Evolutionary conservation across 208 protist genomes (phyloP).

Genomic region (Acanthamoeba culbertsoni): DNA sequence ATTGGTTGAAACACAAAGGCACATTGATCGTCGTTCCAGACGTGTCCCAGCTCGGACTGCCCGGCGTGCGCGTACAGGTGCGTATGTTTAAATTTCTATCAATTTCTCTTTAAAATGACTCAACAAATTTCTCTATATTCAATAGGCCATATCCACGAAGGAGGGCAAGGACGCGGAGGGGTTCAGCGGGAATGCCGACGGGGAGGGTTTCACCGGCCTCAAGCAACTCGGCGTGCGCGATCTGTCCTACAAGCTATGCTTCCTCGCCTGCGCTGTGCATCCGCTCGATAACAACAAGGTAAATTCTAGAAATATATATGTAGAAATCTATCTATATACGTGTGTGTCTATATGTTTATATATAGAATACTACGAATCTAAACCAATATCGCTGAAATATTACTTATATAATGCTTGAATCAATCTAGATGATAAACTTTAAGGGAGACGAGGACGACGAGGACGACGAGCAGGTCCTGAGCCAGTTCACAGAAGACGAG

Average conservation of each 20-base stretch:
- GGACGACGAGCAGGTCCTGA: background rate
- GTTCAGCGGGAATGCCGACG: background rate
- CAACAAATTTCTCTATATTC: background rate
- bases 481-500: slow-evolving; percentile 55
- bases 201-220: slow-evolving; percentile 94
- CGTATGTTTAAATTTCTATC: too few relatives aligned
- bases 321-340: too few relatives aligned
- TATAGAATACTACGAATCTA: too few relatives aligned
- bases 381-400: too few relatives aligned
- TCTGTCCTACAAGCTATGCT: slow-evolving; percentile 96
- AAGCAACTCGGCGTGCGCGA: slow-evolving; percentile 95
- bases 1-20: too few relatives aligned
- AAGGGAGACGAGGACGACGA: slow-evolving; percentile 6
- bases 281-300: slow-evolving; percentile 23
- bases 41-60: slow-evolving; percentile 88
- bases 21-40: slow-evolving; percentile 98
- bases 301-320: too few relatives aligned
- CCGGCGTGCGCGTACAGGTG: slow-evolving; percentile 46
- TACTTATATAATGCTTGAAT: too few relatives aligned
- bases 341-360: too few relatives aligned
- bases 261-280: slow-evolving; percentile 93
- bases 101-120: too few relatives aligned
- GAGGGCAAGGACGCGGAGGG: background rate
- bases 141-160: background rate
- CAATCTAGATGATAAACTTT: background rate